phyloP scores from a whole-genome alignment of 441 rosid genomes.

The Populus trichocarpa region DNA sequence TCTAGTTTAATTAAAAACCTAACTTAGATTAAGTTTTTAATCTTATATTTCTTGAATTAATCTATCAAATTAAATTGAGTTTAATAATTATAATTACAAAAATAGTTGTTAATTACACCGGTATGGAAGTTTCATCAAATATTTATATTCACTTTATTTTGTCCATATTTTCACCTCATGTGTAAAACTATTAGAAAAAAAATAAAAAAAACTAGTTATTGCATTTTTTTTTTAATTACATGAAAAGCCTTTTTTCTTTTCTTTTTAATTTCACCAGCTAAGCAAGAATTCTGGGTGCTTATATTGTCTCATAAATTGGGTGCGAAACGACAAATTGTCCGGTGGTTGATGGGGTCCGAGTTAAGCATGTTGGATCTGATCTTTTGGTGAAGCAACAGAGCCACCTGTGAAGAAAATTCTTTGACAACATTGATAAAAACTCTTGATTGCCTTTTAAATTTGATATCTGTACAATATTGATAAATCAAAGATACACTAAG shows the following conservation, averaged over 20 bases:
- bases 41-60: too few relatives aligned
- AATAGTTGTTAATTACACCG: accelerated
- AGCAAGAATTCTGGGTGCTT: neutral
- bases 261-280: neutral
- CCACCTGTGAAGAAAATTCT: neutral
- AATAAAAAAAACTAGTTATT: too few relatives aligned
- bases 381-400: neutral
- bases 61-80: too few relatives aligned
- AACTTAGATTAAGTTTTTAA: too few relatives aligned
- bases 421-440: neutral
- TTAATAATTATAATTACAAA: too few relatives aligned
- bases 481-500: too few relatives aligned
- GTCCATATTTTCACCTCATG: neutral
- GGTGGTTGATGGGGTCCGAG: neutral
- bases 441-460: neutral
- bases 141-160: neutral
- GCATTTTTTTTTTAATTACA: too few relatives aligned
- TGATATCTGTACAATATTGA: too few relatives aligned
- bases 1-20: too few relatives aligned
- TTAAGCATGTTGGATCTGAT: conserved; percentile 8
- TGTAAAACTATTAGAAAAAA: neutral
- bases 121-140: neutral
- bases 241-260: too few relatives aligned
- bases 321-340: neutral
- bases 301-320: conserved; percentile 14